Conservation (phyloP, 2,329 filamentous ascomycete genomes). For the Exophiala aquamarina region DNA sequence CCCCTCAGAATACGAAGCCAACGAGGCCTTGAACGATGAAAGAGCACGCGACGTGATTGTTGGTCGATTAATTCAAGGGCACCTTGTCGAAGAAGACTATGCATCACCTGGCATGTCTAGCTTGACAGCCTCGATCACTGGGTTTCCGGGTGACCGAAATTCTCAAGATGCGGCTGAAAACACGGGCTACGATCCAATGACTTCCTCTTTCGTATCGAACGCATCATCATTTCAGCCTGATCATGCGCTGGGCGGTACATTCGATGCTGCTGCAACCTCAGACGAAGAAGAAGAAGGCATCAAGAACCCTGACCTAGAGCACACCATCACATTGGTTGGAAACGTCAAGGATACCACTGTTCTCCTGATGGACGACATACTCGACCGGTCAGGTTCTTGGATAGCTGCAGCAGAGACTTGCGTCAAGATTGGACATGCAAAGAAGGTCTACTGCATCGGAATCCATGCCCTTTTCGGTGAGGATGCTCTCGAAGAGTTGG, state of each 20-base stretch:
- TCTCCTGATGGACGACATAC: conserved; percentile 98
- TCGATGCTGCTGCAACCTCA: conserved; percentile 76
- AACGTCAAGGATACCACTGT: conserved; percentile 86
- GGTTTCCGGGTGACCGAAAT: conserved; percentile 48
- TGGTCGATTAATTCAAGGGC: conserved; percentile 85
- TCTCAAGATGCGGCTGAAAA: conserved; percentile 49
- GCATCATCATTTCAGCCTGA: conserved; percentile 70
- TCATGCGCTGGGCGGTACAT: conserved; percentile 76
- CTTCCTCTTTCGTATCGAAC: conserved; percentile 76
- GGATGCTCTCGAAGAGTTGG: conserved; percentile 84
- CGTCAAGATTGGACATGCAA: conserved; percentile 86
- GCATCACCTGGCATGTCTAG: conserved; percentile 70
- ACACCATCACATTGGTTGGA: conserved; percentile 96
- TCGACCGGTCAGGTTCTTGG: conserved; percentile 95
- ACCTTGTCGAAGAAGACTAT: conserved; percentile 92
- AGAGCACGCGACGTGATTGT: conserved; percentile 87
- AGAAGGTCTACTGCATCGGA: conserved; percentile 95
- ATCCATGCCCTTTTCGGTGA: conserved; percentile 93
- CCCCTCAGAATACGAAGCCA: conserved; percentile 44
- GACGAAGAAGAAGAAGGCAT: conserved; percentile 94
- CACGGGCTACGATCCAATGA: conserved; percentile 78
- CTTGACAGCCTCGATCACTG: conserved; percentile 62
- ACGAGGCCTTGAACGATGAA: conserved; percentile 69
- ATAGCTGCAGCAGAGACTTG: conserved; percentile 90
- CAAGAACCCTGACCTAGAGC: conserved; percentile 76